Conservation (phyloP, 78 protist genomes). For the Protostelium mycophagum region DNA sequence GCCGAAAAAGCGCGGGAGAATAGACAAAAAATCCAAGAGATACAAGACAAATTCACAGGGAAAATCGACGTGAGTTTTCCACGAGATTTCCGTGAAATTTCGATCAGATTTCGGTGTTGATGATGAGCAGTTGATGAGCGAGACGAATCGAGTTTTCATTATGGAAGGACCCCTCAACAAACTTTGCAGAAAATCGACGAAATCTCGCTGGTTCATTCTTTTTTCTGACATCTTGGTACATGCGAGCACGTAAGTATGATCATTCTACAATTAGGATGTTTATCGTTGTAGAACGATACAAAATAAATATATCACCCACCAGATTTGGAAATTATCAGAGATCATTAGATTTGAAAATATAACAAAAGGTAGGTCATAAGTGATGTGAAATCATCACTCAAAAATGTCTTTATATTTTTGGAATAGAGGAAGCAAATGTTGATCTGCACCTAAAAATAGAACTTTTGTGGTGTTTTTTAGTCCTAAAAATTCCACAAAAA, state of each 20-base stretch:
- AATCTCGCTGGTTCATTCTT: background rate
- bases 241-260: background rate
- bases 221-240: background rate
- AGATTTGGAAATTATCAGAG: background rate
- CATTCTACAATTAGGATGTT: no score
- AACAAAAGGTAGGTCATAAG: background rate
- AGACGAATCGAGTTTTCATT: background rate
- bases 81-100: background rate
- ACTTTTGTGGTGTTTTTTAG: no score
- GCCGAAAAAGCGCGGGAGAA: background rate
- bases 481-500: no score
- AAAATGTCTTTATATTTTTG: no score
- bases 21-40: background rate
- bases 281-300: background rate
- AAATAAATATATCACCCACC: background rate
- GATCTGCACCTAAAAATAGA: no score
- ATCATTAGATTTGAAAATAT: background rate
- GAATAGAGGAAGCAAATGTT: no score
- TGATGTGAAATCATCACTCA: no score
- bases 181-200: background rate
- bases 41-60: background rate
- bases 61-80: background rate
- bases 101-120: background rate
- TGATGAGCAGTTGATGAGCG: background rate
- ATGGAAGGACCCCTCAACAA: background rate